Base-by-base conservation (phyloP, 768 basidiomycete genomes). In the Russula vinacea region DNA sequence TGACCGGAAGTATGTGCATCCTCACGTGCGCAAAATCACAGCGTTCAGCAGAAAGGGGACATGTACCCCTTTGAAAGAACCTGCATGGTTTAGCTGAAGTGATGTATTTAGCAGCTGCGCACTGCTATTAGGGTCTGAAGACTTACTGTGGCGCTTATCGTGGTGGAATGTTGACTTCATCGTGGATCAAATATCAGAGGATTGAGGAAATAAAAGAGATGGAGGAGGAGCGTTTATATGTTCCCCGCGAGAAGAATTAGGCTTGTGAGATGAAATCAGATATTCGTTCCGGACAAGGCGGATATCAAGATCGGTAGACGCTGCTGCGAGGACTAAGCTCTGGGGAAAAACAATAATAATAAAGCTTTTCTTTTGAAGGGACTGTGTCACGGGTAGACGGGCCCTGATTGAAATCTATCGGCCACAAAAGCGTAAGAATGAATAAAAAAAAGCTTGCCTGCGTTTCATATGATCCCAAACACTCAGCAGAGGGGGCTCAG, bases 1-100 rank as follows among this genome's bases (percentile, higher is more conserved):
- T 56, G 50, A 58, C 59, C 4, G 61, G 68, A 11, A 53, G 56
- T 37, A 60, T 57, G 19, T 47, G 54, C 11, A 64, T 51, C 58
- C 60, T 68, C 32, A 68, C 59, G 40, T 68, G 68, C 14, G 68
- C 65, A 56, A 68, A 68, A 52, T 67, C 62, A 44, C 68, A 68
- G 22, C 51, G 66, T 19, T 67, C 68, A 22, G 65, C 66, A 50
- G 68, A 60, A 29, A 68, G 68, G 14, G 66, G 52, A 37, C 68
- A 68, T 17, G 17, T 33, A 16, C 59, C 68, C 45, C 55, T 62
- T 55, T 68, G 68, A 16, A 63, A 68, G 56, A 67, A 63, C 44
- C 66, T 61, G 45, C 68, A 68, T 1, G 58, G 66, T 45, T 67
- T 68, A 7, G 66, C 68, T 68, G 57, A 33, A 52, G 42, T 22